These are phyloP conservation scores for Priceomyces melissophilus DNA, from an alignment of 805 yeast genomes.

Conservation along the genomic window DNA sequence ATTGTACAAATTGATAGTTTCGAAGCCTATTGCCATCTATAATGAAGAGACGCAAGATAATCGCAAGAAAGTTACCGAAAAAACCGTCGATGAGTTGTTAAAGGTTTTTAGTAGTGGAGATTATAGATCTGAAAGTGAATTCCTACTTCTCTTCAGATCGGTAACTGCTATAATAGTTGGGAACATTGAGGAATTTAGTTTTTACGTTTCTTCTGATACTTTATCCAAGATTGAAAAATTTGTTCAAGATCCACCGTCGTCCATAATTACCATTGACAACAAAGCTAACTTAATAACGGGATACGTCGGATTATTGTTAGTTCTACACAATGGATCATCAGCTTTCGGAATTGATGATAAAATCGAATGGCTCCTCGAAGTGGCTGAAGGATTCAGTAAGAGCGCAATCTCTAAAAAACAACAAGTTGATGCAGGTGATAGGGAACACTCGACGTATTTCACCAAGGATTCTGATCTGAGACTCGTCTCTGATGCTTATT, in stretches of 20 bases:
- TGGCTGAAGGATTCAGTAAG: constrained; percentile 37
- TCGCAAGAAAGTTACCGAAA: constrained; percentile 36
- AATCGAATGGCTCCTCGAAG: constrained; percentile 40
- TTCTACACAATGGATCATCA: constrained; percentile 47
- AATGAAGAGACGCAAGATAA: constrained; percentile 37
- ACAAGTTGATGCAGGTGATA: constrained; percentile 37
- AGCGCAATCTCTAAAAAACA: constrained; percentile 27
- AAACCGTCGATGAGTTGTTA: constrained; percentile 29
- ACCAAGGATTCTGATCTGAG: constrained; percentile 33
- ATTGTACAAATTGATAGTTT: constrained; percentile 44
- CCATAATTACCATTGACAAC: constrained; percentile 33
- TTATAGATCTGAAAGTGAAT: constrained; percentile 39
- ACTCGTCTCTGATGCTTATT: constrained; percentile 30
- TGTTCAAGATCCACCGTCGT: constrained; percentile 32
- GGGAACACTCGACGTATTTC: constrained; percentile 40
- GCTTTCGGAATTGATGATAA: constrained; percentile 49
- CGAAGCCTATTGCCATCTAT: constrained; percentile 34
- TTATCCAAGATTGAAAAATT: constrained; percentile 21
- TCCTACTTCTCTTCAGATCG: constrained; percentile 38
- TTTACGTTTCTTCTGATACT: constrained; percentile 30
- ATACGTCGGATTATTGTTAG: constrained; percentile 35
- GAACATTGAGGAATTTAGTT: constrained; percentile 50
- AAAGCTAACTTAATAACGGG: constrained; percentile 38
- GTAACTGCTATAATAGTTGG: constrained; percentile 42
- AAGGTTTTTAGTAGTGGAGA: constrained; percentile 29